These are phyloP conservation scores for Bipolaris gigantea DNA, from an alignment of 2,329 filamentous ascomycete genomes.

Conservation along the genomic window DNA sequence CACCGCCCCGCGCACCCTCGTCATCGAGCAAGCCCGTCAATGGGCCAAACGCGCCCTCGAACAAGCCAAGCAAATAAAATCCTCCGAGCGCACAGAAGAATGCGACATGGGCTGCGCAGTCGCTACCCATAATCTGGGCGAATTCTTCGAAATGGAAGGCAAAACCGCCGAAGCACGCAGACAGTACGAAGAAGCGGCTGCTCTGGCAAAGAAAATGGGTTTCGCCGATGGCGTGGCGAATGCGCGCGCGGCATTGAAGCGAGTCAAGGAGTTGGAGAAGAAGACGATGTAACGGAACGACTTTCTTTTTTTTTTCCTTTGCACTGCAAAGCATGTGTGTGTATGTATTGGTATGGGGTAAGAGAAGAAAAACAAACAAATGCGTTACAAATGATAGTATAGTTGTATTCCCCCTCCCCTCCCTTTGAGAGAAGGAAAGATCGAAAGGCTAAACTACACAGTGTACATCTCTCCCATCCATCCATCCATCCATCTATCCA, in stretches of 20 bases:
- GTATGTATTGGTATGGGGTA: not conserved
- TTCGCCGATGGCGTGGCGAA: constrained; percentile 51
- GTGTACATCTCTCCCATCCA: no score
- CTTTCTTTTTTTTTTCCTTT: no score
- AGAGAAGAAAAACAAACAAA: no score
- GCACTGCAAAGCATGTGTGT: no score
- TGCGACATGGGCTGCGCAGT: constrained; percentile 83
- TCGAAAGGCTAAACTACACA: no score
- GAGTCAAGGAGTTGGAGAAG: constrained; percentile 35
- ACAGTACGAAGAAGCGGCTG: constrained; percentile 69
- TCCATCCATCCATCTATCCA: no score
- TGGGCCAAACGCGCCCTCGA: constrained; percentile 80
- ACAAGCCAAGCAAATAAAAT: constrained; percentile 65
- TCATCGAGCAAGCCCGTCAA: constrained; percentile 69
- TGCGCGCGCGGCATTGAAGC: constrained; percentile 46
- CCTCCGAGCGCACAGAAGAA: constrained; percentile 70
- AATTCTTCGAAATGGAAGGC: constrained; percentile 76
- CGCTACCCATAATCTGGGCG: constrained; percentile 82
- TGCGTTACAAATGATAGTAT: no score
- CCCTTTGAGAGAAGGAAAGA: no score
- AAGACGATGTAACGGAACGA: no score
- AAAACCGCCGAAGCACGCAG: constrained; percentile 65
- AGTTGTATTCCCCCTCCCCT: no score
- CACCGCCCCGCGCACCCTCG: constrained; percentile 59
- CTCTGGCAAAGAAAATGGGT: constrained; percentile 55